Conservation (phyloP, 805 yeast species). For the Dipodascus geniculatus region DNA sequence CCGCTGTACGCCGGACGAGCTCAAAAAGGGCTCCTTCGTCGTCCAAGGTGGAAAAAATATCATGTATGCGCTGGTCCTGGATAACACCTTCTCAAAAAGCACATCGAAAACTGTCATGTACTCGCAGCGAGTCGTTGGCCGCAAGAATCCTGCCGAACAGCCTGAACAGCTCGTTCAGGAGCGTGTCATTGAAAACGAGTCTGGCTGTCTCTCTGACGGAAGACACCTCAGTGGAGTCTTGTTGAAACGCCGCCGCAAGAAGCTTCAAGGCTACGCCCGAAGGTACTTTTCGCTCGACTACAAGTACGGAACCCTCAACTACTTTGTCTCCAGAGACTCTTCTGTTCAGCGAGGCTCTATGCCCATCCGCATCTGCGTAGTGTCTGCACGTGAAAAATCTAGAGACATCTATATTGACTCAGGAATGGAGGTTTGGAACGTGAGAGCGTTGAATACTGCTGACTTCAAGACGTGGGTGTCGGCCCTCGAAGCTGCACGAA, state of each 20-base stretch:
- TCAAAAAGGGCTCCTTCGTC: constrained; percentile 49
- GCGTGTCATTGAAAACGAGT: neutral
- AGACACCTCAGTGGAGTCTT: constrained; percentile 62
- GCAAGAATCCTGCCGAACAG: neutral
- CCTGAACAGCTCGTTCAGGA: neutral
- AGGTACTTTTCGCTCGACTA: constrained; percentile 76
- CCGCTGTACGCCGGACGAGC: constrained; percentile 45
- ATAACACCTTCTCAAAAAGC: constrained; percentile 81
- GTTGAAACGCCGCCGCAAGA: constrained; percentile 70
- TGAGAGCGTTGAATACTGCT: constrained; percentile 51
- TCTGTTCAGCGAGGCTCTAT: constrained; percentile 79
- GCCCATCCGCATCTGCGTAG: constrained; percentile 73
- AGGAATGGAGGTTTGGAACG: constrained; percentile 88
- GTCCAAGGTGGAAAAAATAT: constrained; percentile 44
- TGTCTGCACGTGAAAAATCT: constrained; percentile 61
- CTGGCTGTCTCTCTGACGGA: constrained; percentile 16
- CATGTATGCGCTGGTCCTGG: constrained; percentile 78
- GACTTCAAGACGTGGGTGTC: constrained; percentile 78
- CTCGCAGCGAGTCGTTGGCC: constrained; percentile 30
- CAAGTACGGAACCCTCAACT: constrained; percentile 72
- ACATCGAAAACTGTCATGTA: constrained; percentile 73
- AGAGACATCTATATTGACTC: constrained; percentile 75
- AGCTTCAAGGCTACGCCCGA: constrained; percentile 75
- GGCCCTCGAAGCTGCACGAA: constrained; percentile 46
- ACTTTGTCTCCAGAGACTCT: constrained; percentile 60